phyloP scores from a whole-genome alignment of 768 basidiomycete species.

The Lactarius akahatsu region DNA sequence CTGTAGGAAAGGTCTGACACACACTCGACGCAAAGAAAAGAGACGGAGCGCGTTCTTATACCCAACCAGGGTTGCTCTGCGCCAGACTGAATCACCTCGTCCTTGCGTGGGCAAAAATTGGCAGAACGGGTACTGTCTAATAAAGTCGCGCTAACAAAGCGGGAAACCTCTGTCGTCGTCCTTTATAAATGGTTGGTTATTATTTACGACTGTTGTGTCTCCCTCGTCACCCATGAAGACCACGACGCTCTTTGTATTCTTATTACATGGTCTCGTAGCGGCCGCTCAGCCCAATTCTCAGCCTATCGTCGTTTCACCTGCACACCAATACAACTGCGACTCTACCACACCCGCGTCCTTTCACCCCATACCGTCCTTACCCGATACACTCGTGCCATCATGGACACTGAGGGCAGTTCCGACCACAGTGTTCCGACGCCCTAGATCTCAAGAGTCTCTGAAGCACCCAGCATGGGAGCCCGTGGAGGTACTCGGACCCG shows the following conservation, averaged over 20 bases:
- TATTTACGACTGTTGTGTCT: slow-evolving; percentile 25
- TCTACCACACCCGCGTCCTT: background rate
- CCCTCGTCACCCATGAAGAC: slow-evolving; percentile 9
- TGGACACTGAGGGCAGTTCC: slow-evolving; percentile 46
- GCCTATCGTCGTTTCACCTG: slow-evolving; percentile 13
- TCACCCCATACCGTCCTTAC: slow-evolving; percentile 5
- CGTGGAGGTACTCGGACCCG: slow-evolving; percentile 65
- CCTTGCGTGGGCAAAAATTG: slow-evolving; percentile 38
- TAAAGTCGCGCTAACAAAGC: slow-evolving; percentile 49
- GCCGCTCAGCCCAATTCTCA: slow-evolving; percentile 7
- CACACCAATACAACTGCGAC: slow-evolving; percentile 8
- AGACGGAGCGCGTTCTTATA: slow-evolving; percentile 59
- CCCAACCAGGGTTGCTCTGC: slow-evolving; percentile 56
- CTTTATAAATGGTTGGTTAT: background rate
- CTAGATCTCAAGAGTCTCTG: slow-evolving; percentile 50
- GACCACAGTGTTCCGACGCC: slow-evolving; percentile 61
- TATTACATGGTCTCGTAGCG: background rate
- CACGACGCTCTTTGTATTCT: background rate
- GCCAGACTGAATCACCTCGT: slow-evolving; percentile 71
- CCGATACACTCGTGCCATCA: slow-evolving; percentile 14
- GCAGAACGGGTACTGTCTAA: slow-evolving; percentile 72
- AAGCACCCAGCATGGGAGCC: slow-evolving; percentile 66
- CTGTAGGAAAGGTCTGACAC: slow-evolving; percentile 65
- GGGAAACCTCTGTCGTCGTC: background rate
- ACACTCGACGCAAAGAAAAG: slow-evolving; percentile 47